phyloP scores from a whole-genome alignment of 495 filamentous ascomycete species.

The Podospora pseudoanserina region DNA sequence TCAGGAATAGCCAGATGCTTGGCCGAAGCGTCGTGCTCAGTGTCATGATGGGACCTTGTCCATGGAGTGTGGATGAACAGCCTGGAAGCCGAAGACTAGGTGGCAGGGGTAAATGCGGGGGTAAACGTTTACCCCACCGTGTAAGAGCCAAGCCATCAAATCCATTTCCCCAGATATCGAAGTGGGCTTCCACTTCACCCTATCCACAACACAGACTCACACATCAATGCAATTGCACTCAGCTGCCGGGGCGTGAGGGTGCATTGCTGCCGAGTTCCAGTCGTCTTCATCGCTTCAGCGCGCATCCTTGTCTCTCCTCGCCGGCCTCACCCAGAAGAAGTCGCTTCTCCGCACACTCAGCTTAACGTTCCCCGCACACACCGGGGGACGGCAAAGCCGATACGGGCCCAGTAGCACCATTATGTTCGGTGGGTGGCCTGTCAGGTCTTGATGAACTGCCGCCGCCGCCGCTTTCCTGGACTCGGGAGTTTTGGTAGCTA shows the following conservation, averaged over 20 bases:
- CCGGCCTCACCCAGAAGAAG: neutral
- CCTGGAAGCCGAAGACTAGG: neutral
- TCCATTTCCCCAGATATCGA: no score
- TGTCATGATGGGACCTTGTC: neutral
- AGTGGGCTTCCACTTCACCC: neutral
- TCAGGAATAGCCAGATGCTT: neutral
- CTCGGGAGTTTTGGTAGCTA: neutral
- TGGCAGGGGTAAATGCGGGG: constrained; percentile 8
- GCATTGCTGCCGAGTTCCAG: neutral
- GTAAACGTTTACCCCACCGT: constrained; percentile 24
- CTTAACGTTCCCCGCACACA: constrained; percentile 13
- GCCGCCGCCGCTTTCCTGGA: neutral
- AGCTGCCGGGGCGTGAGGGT: neutral
- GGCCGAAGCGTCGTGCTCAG: neutral
- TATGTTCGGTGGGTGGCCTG: neutral
- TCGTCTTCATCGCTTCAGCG: neutral
- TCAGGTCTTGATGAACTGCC: no score
- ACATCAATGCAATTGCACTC: no score
- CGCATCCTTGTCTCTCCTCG: neutral
- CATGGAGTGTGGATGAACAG: neutral
- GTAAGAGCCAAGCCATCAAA: neutral
- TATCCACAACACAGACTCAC: neutral
- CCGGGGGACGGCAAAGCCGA: neutral
- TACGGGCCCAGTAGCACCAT: neutral
- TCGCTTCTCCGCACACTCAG: neutral